These are phyloP conservation scores for Trichophyton verrucosum DNA, from an alignment of 2,329 filamentous ascomycete species.

Conservation along the genomic window DNA sequence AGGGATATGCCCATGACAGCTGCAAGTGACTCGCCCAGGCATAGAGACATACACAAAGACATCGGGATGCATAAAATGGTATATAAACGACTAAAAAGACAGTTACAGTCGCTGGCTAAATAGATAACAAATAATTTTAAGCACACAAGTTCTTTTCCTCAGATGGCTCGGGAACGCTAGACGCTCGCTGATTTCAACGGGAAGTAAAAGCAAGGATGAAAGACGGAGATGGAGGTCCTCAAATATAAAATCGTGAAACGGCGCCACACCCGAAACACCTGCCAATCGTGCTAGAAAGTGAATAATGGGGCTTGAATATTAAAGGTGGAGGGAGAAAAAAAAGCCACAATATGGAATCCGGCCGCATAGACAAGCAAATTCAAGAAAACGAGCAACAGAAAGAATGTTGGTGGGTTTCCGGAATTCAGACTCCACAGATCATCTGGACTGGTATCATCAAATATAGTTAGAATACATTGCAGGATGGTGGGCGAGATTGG, in stretches of 20 bases:
- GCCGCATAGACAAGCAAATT: neutral
- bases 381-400: neutral
- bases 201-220: neutral
- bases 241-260: neutral
- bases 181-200: neutral
- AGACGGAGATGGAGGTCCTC: neutral
- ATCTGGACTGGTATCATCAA: slow-evolving; percentile 1
- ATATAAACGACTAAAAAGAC: neutral
- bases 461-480: slow-evolving; percentile 24
- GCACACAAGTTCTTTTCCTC: neutral
- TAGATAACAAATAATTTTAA: neutral
- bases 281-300: neutral
- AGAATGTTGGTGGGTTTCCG: neutral
- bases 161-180: neutral
- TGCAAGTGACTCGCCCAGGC: neutral
- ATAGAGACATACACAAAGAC: neutral
- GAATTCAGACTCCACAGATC: neutral
- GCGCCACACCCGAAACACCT: neutral
- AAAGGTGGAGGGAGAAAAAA: neutral
- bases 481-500: slow-evolving; percentile 46
- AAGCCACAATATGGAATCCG: neutral
- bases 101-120: neutral
- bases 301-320: neutral
- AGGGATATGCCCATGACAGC: neutral
- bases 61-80: neutral